Conservation (phyloP, 2,329 filamentous ascomycete genomes). For the Colletotrichum somersetense region DNA sequence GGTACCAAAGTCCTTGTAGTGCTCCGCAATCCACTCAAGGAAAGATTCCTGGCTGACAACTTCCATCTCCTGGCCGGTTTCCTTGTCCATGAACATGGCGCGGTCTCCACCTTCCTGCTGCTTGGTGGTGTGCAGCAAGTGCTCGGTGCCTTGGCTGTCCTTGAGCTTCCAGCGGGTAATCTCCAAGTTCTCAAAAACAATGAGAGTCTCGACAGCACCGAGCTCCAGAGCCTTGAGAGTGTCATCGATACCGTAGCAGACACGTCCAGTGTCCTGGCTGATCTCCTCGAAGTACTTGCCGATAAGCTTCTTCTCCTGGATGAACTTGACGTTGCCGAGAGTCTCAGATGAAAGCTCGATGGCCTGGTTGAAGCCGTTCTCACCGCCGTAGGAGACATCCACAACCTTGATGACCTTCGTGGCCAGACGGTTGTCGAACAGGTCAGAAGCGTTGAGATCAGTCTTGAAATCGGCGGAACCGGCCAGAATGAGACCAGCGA, state of each 20-base stretch:
- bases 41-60: conserved; percentile 88
- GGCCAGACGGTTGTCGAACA: conserved; percentile 93
- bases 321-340: conserved; percentile 98
- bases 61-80: conserved; percentile 98
- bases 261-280: conserved; percentile 94
- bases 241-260: conserved; percentile 98
- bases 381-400: conserved; percentile 97
- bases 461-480: conserved; percentile 99
- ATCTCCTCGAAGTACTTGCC: conserved; percentile 99
- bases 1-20: conserved; percentile 98
- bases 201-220: conserved; percentile 92
- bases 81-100: conserved; percentile 92
- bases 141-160: conserved; percentile 77
- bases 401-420: conserved; percentile 99
- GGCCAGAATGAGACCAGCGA: conserved; percentile 93
- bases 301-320: conserved; percentile 99
- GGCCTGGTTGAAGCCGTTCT: conserved; percentile 99
- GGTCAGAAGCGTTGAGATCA: conserved; percentile 95
- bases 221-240: conserved; percentile 97
- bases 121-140: conserved; percentile 90
- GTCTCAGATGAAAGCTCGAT: conserved; percentile 97
- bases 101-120: conserved; percentile 80
- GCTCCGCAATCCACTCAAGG: conserved; percentile 99
- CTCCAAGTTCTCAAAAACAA: conserved; percentile 98
- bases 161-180: conserved; percentile 93